phyloP scores from a whole-genome alignment of 768 basidiomycete species.

The Tulasnella sp. region DNA sequence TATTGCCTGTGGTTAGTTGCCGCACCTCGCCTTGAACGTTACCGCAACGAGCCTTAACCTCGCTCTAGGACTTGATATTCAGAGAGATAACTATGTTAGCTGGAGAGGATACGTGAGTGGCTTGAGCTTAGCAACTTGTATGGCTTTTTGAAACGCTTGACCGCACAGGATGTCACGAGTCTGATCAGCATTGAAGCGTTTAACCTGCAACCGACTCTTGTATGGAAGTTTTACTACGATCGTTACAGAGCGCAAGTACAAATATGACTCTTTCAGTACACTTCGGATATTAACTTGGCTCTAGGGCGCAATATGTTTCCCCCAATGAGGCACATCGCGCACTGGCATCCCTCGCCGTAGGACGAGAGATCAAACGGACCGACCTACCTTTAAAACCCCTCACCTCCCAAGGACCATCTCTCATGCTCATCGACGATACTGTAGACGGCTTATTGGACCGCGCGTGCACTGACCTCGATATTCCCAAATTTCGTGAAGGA shows the following conservation, averaged over 20 bases:
- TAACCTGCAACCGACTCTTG: constrained; percentile 38
- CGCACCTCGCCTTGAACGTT: too few relatives aligned
- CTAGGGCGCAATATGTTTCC: constrained; percentile 40
- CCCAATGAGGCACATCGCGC: constrained; percentile 53
- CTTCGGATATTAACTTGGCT: not conserved
- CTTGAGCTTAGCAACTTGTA: too few relatives aligned
- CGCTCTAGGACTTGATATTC: too few relatives aligned
- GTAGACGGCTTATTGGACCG: too few relatives aligned
- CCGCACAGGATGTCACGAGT: constrained; percentile 41
- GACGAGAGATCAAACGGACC: not conserved
- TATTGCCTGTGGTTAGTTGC: too few relatives aligned
- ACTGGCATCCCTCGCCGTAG: constrained; percentile 35
- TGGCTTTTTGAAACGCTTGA: constrained; percentile 25
- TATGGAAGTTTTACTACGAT: constrained; percentile 62
- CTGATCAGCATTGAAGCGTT: constrained; percentile 52
- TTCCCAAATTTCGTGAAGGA: too few relatives aligned
- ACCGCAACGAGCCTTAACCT: too few relatives aligned
- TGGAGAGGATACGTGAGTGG: too few relatives aligned
- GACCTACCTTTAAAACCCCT: constrained; percentile 9
- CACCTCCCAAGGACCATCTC: too few relatives aligned
- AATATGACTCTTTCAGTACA: not conserved
- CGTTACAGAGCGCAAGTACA: constrained; percentile 37
- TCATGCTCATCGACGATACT: too few relatives aligned
- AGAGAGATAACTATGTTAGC: too few relatives aligned
- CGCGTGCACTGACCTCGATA: too few relatives aligned